These are phyloP conservation scores for Chlorencoelia australis DNA, from an alignment of 2,329 filamentous ascomycete species.

Conservation along the genomic window DNA sequence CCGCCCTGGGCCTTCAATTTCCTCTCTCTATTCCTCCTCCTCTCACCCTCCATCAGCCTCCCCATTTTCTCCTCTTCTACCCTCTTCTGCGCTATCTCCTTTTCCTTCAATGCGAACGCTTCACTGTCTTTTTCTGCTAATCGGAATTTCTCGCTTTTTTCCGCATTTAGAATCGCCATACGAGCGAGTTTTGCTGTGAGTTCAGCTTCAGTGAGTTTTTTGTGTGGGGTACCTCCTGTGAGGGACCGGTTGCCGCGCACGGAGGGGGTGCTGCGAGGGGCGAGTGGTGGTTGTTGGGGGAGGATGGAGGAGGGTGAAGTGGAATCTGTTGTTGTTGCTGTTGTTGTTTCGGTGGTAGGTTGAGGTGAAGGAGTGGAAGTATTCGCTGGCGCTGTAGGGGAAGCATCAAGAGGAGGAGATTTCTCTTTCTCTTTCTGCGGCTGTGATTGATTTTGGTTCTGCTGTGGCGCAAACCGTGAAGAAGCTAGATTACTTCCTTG, in stretches of 20 bases:
- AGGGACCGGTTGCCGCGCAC: conserved; percentile 44
- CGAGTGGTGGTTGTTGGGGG: conserved; percentile 39
- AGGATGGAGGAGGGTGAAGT: conserved; percentile 34
- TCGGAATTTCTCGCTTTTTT: conserved; percentile 48
- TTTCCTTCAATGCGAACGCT: conserved; percentile 53
- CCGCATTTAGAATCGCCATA: conserved; percentile 51
- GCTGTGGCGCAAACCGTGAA: conserved; percentile 18
- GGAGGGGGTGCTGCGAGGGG: conserved; percentile 37
- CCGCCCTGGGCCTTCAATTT: conserved; percentile 23
- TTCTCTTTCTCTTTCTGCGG: not conserved
- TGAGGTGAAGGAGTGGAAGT: conserved; percentile 1
- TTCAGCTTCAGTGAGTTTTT: conserved; percentile 55
- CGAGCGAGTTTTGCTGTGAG: conserved; percentile 49
- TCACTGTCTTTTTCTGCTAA: conserved; percentile 59
- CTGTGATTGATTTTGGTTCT: not conserved
- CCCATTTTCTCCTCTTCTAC: not conserved
- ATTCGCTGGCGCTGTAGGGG: not conserved
- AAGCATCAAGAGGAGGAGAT: not conserved
- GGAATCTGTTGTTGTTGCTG: conserved; percentile 5
- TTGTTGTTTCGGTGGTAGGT: conserved; percentile 1
- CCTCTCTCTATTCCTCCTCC: not conserved
- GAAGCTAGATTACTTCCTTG: conserved; percentile 13
- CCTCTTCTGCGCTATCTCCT: conserved; percentile 43
- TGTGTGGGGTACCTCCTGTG: conserved; percentile 42
- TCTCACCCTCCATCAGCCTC: not conserved